These are phyloP conservation scores for Sicyos baderoa DNA, from an alignment of 306 rosid genomes.

Conservation along the genomic window DNA sequence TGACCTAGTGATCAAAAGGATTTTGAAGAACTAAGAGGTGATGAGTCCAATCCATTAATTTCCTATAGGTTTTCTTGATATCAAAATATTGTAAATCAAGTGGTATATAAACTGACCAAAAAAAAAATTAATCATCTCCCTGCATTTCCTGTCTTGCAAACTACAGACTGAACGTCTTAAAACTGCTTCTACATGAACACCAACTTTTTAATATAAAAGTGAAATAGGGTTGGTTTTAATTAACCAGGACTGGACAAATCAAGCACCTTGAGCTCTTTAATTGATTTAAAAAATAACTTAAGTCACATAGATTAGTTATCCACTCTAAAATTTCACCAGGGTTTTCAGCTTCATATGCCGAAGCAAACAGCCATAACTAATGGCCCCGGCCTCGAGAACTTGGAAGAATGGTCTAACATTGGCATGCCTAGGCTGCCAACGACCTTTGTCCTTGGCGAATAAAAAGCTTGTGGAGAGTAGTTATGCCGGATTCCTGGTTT, in stretches of 20 bases:
- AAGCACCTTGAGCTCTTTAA: neutral
- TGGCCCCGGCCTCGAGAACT: slow-evolving; percentile 21
- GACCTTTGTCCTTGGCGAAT: slow-evolving; percentile 47
- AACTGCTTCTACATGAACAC: neutral
- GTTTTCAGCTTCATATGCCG: slow-evolving; percentile 47
- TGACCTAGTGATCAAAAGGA: too few species aligned
- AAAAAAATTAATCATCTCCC: too few species aligned
- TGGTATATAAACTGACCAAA: too few species aligned
- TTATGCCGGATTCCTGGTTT: slow-evolving; percentile 52
- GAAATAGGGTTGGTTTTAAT: neutral
- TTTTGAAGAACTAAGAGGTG: too few species aligned
- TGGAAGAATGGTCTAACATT: slow-evolving; percentile 30
- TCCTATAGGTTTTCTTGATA: too few species aligned
- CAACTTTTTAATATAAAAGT: neutral
- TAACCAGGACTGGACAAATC: neutral
- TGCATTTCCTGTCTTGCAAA: too few species aligned
- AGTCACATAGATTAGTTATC: neutral
- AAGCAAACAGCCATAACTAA: slow-evolving; percentile 41
- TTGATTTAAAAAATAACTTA: neutral
- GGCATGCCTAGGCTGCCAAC: slow-evolving; percentile 46
- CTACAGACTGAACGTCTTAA: neutral
- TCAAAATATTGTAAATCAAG: too few species aligned
- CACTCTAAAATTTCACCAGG: slow-evolving; percentile 42
- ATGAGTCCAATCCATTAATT: too few species aligned
- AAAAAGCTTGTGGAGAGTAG: slow-evolving; percentile 39